phyloP scores from a whole-genome alignment of 306 rosid genomes.

The Senna siamea region DNA sequence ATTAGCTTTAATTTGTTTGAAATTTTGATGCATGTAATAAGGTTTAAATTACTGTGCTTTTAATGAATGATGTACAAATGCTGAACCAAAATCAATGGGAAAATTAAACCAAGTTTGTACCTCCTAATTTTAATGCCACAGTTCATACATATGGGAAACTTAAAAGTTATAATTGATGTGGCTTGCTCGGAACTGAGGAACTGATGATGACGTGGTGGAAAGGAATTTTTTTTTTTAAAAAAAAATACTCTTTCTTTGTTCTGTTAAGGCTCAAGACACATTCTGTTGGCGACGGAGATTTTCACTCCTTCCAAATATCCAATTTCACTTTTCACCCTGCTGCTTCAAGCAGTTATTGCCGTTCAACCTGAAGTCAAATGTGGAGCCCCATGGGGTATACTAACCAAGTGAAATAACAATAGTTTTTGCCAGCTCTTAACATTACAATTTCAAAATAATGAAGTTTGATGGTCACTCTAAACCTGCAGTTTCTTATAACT shows the following conservation, averaged over 20 bases:
- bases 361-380: not conserved
- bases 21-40: not conserved
- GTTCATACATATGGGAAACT: not conserved
- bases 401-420: not conserved
- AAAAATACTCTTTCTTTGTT: not conserved
- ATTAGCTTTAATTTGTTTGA: not conserved
- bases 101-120: not conserved
- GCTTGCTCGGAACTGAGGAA: not conserved
- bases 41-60: not conserved
- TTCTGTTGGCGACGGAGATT: not conserved
- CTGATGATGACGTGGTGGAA: not conserved
- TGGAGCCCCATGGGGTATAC: not conserved
- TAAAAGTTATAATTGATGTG: not conserved
- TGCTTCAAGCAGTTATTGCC: not conserved
- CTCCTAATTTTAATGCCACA: not conserved
- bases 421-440: not conserved
- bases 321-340: not conserved
- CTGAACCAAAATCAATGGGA: not conserved
- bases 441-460: not conserved
- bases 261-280: not conserved
- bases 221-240: not conserved
- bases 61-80: not conserved
- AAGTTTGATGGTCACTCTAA: not conserved
- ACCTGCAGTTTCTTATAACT: not conserved
- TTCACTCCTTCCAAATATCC: not conserved